A percentile compares a stretch with the other conserved stretches of the same genome.
phyloP scores from a whole-genome alignment of 2,329 filamentous ascomycete genomes.

The Endocalyx cinctus region DNA sequence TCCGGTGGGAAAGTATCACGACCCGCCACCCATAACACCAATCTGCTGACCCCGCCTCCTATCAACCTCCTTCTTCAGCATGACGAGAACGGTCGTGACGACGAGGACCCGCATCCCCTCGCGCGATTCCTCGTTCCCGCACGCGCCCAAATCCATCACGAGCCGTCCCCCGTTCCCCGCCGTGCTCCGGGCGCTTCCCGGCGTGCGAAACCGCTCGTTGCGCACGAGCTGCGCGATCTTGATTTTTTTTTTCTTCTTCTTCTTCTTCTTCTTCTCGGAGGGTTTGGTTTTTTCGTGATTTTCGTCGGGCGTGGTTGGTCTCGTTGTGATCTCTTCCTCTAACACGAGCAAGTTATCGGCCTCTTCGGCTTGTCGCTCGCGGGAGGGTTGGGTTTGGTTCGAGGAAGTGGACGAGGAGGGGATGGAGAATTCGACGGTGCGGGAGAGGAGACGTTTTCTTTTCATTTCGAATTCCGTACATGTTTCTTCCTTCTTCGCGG shows the following conservation, averaged over 20 bases:
- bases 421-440: no score
- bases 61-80: slow-evolving; percentile 65
- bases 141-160: slow-evolving; percentile 36
- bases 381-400: no score
- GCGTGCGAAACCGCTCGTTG: slow-evolving; percentile 32
- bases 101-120: slow-evolving; percentile 45
- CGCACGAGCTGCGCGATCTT: slow-evolving; percentile 41
- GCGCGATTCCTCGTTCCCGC: slow-evolving; percentile 22
- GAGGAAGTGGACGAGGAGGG: no score
- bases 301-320: no score
- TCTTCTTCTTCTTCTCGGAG: slow-evolving; percentile 1
- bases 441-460: no score
- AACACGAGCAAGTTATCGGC: no score
- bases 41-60: slow-evolving; percentile 48
- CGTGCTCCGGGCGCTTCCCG: slow-evolving; percentile 30
- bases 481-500: no score
- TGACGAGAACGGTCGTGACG: slow-evolving; percentile 52
- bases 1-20: no score
- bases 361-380: no score
- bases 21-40: slow-evolving; percentile 37
- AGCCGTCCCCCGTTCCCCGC: slow-evolving; percentile 49
- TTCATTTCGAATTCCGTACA: no score
- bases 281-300: slow-evolving; percentile 32
- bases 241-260: slow-evolving; percentile 21
- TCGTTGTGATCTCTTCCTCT: no score